Percentiles rank a stretch among this genome's conserved stretches.
Evolutionary conservation across 768 basidiomycete species (phyloP).

Genomic region (Chalciporus piperatus): DNA sequence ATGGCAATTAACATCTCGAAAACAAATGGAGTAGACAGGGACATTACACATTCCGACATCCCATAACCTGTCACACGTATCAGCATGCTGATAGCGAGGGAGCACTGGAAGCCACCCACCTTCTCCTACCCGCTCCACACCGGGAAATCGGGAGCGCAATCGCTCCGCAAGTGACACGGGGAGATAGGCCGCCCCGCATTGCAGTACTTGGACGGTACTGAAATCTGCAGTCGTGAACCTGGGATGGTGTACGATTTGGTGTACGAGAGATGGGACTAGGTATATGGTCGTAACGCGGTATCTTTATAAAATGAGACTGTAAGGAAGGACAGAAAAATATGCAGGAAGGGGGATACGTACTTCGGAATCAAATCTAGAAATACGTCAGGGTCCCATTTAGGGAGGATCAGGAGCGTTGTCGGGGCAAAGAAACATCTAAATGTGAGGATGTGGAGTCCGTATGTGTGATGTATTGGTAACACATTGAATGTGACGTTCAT

Average conservation of each 20-base stretch:
- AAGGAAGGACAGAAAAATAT: not conserved
- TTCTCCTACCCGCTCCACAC: constrained; percentile 37
- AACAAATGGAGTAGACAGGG: not conserved
- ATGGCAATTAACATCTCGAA: not conserved
- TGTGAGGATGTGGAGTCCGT: constrained; percentile 52
- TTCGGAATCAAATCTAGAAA: constrained; percentile 55
- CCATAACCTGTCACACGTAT: constrained; percentile 53
- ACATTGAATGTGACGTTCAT: constrained; percentile 52
- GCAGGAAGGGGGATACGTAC: constrained; percentile 35
- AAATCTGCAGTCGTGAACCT: constrained; percentile 47
- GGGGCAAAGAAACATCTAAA: constrained; percentile 49
- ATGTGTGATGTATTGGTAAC: constrained; percentile 68
- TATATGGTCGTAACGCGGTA: constrained; percentile 49
- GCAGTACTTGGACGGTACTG: constrained; percentile 43
- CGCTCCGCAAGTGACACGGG: constrained; percentile 51
- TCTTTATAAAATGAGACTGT: constrained; percentile 32
- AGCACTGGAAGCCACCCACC: constrained; percentile 35
- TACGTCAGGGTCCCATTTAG: constrained; percentile 55
- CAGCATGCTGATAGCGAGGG: not conserved
- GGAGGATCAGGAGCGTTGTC: constrained; percentile 50
- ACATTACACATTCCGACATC: constrained; percentile 58
- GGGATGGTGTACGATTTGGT: constrained; percentile 61
- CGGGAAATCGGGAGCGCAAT: constrained; percentile 37
- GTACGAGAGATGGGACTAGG: constrained; percentile 61
- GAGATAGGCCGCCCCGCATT: constrained; percentile 65